Conservation (phyloP, 108 stramenopile genomes). For the Nitzschia putrida region DNA sequence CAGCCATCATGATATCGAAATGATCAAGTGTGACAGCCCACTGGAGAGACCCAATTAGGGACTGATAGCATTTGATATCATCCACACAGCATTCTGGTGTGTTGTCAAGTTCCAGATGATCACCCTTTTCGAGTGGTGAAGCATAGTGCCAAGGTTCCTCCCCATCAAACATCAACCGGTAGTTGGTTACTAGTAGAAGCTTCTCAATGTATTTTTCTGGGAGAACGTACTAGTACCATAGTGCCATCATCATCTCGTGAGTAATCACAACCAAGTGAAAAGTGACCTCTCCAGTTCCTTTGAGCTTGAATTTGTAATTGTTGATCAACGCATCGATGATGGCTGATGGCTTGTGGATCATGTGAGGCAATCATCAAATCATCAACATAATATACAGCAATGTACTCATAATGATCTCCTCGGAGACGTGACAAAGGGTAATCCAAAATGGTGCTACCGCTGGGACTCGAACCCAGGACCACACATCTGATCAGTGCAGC, state of each 20-base stretch:
- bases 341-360: not conserved
- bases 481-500: no score
- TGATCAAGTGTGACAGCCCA: slow-evolving; percentile 35
- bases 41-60: slow-evolving; percentile 17
- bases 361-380: not conserved
- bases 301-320: slow-evolving; percentile 31
- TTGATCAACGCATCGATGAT: no score
- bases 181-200: no score
- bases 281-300: slow-evolving; percentile 15
- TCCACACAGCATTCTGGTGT: not conserved
- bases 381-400: no score
- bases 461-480: no score
- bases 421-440: no score
- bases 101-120: slow-evolving; percentile 3
- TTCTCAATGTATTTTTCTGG: slow-evolving; percentile 26
- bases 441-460: no score
- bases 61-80: slow-evolving; percentile 1
- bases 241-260: slow-evolving; percentile 16
- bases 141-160: not conserved
- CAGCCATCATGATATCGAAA: slow-evolving; percentile 31
- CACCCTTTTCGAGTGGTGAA: slow-evolving; percentile 10
- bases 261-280: slow-evolving; percentile 22
- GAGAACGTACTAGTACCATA: not conserved
- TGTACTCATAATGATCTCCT: no score
- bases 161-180: no score